A percentile compares a stretch with the other conserved stretches of the same genome.
These are phyloP conservation scores for Nelumbo lutea DNA, from an alignment of 164 flowering plant species.

Conservation along the genomic window DNA sequence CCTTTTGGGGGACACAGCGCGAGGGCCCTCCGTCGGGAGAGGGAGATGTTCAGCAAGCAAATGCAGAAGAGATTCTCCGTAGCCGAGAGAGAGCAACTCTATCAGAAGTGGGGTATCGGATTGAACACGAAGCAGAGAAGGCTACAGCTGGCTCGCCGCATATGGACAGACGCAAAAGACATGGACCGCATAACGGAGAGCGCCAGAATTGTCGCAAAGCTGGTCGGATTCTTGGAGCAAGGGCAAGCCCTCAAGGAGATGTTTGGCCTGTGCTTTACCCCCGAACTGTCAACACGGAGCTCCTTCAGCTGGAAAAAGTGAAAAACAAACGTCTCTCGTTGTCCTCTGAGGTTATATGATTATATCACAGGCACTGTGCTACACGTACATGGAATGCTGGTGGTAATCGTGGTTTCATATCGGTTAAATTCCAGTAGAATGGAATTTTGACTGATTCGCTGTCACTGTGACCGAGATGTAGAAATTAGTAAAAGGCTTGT, in stretches of 20 bases:
- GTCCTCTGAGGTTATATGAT: too few species aligned
- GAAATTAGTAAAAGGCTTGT: too few species aligned
- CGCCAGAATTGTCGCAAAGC: constrained; percentile 66
- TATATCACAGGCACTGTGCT: too few species aligned
- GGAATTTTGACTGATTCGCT: too few species aligned
- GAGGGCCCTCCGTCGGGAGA: constrained; percentile 65
- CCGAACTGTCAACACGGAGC: constrained; percentile 36
- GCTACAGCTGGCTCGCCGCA: constrained; percentile 47
- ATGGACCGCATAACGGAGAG: constrained; percentile 60
- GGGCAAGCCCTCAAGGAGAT: constrained; percentile 76
- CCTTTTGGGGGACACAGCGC: constrained; percentile 27
- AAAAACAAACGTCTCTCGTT: too few species aligned
- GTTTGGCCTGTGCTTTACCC: constrained; percentile 87
- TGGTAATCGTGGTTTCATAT: too few species aligned
- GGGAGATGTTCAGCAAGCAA: constrained; percentile 61
- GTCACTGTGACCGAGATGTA: too few species aligned
- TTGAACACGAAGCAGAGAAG: constrained; percentile 65
- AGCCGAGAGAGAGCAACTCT: constrained; percentile 59
- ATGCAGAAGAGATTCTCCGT: constrained; percentile 60
- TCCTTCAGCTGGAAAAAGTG: constrained; percentile 47
- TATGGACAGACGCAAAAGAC: constrained; percentile 65
- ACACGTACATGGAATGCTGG: too few species aligned
- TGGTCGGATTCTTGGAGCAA: constrained; percentile 52
- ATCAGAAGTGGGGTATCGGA: constrained; percentile 65
- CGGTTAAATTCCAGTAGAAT: too few species aligned